Base-by-base conservation (phyloP, 2,329 filamentous ascomycete genomes). In the Alternaria sp. region DNA sequence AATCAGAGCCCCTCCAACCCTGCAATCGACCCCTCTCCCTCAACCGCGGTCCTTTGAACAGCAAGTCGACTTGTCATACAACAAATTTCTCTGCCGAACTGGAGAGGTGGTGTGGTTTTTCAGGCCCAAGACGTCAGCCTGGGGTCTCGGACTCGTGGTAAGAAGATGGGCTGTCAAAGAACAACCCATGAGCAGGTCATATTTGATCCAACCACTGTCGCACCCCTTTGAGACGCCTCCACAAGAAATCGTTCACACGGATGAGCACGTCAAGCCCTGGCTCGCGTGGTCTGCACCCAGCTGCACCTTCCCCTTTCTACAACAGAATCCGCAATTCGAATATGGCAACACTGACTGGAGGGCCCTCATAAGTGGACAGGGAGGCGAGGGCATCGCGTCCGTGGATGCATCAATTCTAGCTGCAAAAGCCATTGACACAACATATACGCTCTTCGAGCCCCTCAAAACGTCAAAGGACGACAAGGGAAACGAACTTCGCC, bases 91-190 rank as follows among this genome's bases (percentile, higher is more conserved):
- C 20, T 86, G 82, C 66, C 79, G 86, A 5, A 81, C 82, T 3
- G 86, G 86, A 7, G 86, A 88, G 68, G 74, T 87, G 0, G 82
- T 86, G 3, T 87, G 86, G 86, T 87, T 85, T 66, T 81, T 81
- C 59, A 81, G 84, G 36, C 81, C 80, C 5, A 69, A 73, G 54
- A 73, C 67, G 11, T 67, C 74, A 16, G 83, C 85, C 14, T 88
- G 85, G 85, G 84, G 85, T 27, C 76, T 88, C 6, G 84, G 84
- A 8, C 78, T 85, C 2, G 80, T 87, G 14, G 69, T 81, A 3
- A 81, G 81, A 46, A 79, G 85, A 38, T 84, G 82, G 75, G 61
- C 72, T 71, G 53, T 70, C 66, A 66, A 75, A 64, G 74, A 74
- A 50, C 61, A 34, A 54, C 76, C 60, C 65, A 63, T 60, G 10